A percentile compares a stretch with the other conserved stretches of the same genome.
Conservation (phyloP, 1,139 yeast genomes). For the Kodamaea plutei region DNA sequence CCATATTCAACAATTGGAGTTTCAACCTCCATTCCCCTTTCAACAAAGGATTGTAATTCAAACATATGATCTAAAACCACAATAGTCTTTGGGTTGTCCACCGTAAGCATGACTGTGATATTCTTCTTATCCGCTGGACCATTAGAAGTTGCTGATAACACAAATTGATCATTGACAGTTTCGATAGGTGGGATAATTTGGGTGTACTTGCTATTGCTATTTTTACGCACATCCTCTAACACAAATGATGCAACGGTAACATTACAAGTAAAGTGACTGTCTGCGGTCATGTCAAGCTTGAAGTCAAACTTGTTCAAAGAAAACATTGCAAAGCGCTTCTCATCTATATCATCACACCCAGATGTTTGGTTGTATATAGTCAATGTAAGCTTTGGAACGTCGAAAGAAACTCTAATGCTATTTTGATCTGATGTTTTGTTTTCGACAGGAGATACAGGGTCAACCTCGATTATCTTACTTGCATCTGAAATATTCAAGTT, state of each 20-base stretch:
- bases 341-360: slow-evolving; percentile 30
- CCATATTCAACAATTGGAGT: slow-evolving; percentile 16
- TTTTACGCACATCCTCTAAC: slow-evolving; percentile 67
- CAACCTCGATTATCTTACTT: not conserved
- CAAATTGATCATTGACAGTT: slow-evolving; percentile 68
- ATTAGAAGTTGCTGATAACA: slow-evolving; percentile 47
- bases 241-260: slow-evolving; percentile 69
- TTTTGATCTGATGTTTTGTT: slow-evolving; percentile 15
- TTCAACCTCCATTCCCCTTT: slow-evolving; percentile 35
- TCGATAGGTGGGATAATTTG: slow-evolving; percentile 73
- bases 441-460: not conserved
- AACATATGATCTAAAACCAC: slow-evolving; percentile 83
- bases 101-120: slow-evolving; percentile 53
- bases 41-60: slow-evolving; percentile 64
- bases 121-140: slow-evolving; percentile 38
- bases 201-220: slow-evolving; percentile 63
- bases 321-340: slow-evolving; percentile 55
- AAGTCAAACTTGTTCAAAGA: slow-evolving; percentile 58
- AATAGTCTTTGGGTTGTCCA: slow-evolving; percentile 78
- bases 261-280: slow-evolving; percentile 57
- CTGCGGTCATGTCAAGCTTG: slow-evolving; percentile 46
- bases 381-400: slow-evolving; percentile 60
- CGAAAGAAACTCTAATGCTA: slow-evolving; percentile 49
- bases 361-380: slow-evolving; percentile 60
- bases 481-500: slow-evolving; percentile 6